Evolutionary conservation across 768 basidiomycete species (phyloP).

Genomic region (Lenzites betulinus): DNA sequence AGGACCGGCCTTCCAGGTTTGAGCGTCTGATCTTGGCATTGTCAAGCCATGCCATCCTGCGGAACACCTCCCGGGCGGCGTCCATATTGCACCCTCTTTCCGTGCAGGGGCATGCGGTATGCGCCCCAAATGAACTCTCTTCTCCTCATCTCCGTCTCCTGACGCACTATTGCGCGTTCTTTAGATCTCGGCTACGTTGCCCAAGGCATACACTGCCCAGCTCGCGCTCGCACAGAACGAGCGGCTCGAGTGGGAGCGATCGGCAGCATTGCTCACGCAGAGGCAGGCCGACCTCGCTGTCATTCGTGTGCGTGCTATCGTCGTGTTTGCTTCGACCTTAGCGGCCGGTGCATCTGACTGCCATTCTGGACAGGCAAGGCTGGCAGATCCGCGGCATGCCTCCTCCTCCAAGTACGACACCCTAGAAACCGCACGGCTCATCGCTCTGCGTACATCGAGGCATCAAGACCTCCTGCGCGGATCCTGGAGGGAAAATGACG

Average conservation of each 20-base stretch:
- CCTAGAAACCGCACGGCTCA: constrained; percentile 20
- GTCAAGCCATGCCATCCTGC: constrained; percentile 52
- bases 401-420: constrained; percentile 17
- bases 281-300: constrained; percentile 36
- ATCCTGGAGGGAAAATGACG: constrained; percentile 17
- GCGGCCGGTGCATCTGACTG: neutral
- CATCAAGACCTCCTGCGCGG: constrained; percentile 21
- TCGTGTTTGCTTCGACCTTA: too few relatives aligned
- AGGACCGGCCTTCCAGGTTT: constrained; percentile 40
- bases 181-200: constrained; percentile 33
- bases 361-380: constrained; percentile 10
- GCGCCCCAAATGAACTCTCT: neutral
- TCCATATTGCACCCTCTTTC: constrained; percentile 11
- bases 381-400: constrained; percentile 16
- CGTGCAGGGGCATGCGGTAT: constrained; percentile 6
- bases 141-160: constrained; percentile 17
- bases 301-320: constrained; percentile 24
- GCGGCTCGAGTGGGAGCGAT: constrained; percentile 40
- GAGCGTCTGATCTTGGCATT: constrained; percentile 52
- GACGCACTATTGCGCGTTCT: neutral
- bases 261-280: constrained; percentile 38
- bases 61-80: constrained; percentile 26
- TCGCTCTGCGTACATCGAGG: constrained; percentile 20
- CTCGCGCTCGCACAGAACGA: constrained; percentile 35
- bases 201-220: constrained; percentile 37